Evolutionary conservation across 129 eudicot species (phyloP).

Genomic region (Arctium minus): DNA sequence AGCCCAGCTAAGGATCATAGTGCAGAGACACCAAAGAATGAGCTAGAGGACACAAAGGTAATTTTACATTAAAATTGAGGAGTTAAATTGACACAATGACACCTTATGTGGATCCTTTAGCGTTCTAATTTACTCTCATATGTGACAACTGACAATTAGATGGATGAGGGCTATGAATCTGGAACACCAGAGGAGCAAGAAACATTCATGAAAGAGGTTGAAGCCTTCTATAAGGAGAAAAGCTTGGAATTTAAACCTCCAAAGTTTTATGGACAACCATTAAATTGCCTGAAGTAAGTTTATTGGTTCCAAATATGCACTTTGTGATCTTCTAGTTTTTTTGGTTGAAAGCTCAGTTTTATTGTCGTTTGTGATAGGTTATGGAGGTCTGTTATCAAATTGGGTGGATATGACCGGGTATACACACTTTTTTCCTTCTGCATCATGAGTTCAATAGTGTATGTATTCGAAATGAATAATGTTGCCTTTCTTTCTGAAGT

Average conservation of each 20-base stretch:
- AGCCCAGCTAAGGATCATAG: slow-evolving; percentile 32
- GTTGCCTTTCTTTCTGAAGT: background rate
- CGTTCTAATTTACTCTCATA: background rate
- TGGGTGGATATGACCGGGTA: slow-evolving; percentile 90
- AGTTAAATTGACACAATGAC: slow-evolving; percentile 1
- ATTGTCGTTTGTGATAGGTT: slow-evolving; percentile 52
- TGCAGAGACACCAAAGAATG: slow-evolving; percentile 30
- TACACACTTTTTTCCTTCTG: background rate
- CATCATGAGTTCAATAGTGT: background rate
- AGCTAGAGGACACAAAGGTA: slow-evolving; percentile 38
- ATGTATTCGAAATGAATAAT: background rate
- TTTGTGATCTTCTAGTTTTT: background rate
- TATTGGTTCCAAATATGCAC: background rate
- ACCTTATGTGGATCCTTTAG: slow-evolving; percentile 8
- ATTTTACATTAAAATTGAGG: background rate
- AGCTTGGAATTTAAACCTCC: slow-evolving; percentile 77
- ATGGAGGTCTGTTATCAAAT: slow-evolving; percentile 66
- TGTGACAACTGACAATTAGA: slow-evolving; percentile 32
- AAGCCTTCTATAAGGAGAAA: slow-evolving; percentile 51
- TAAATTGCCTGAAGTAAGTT: slow-evolving; percentile 79
- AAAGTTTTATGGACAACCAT: slow-evolving; percentile 82
- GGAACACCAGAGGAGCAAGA: slow-evolving; percentile 93
- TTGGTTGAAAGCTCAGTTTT: background rate
- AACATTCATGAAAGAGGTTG: slow-evolving; percentile 73
- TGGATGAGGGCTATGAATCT: slow-evolving; percentile 68